A percentile compares a stretch with the other conserved stretches of the same genome.
phyloP scores from a whole-genome alignment of 805 yeast genomes.

The Saccharomyces jurei region DNA sequence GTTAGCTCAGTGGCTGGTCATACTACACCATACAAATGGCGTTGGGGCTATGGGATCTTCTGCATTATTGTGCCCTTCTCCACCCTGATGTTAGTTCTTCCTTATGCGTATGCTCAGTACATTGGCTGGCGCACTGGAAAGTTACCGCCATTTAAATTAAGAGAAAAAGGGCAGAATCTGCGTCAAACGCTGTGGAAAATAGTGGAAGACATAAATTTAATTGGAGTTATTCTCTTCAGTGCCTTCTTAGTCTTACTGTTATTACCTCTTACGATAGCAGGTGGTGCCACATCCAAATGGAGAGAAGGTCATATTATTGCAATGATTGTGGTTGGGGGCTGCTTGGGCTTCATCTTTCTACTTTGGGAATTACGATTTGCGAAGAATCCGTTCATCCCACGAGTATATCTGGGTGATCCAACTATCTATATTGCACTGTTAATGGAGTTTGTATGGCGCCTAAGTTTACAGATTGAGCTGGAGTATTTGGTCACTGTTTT shows the following conservation, averaged over 20 bases:
- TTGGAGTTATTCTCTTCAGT: constrained; percentile 46
- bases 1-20: constrained; percentile 18
- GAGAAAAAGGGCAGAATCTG: constrained; percentile 4
- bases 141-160: constrained; percentile 28
- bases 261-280: constrained; percentile 59
- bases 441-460: constrained; percentile 48
- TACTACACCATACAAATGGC: constrained; percentile 29
- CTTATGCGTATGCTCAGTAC: constrained; percentile 36
- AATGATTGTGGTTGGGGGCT: constrained; percentile 45
- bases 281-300: constrained; percentile 46
- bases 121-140: constrained; percentile 35
- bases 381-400: constrained; percentile 45
- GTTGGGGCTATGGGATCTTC: constrained; percentile 46
- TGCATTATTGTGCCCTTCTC: constrained; percentile 44
- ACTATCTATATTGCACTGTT: constrained; percentile 52
- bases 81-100: constrained; percentile 37
- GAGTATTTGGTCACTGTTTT: constrained; percentile 52
- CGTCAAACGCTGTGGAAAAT: constrained; percentile 22
- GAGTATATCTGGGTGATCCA: constrained; percentile 43
- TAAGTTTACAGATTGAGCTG: not conserved
- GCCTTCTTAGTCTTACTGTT: constrained; percentile 48
- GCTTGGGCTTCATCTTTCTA: constrained; percentile 40
- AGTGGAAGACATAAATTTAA: constrained; percentile 50
- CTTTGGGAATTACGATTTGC: constrained; percentile 48
- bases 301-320: constrained; percentile 44